These are phyloP conservation scores for Pichia scutulata DNA, from an alignment of 805 yeast species.

Conservation along the genomic window DNA sequence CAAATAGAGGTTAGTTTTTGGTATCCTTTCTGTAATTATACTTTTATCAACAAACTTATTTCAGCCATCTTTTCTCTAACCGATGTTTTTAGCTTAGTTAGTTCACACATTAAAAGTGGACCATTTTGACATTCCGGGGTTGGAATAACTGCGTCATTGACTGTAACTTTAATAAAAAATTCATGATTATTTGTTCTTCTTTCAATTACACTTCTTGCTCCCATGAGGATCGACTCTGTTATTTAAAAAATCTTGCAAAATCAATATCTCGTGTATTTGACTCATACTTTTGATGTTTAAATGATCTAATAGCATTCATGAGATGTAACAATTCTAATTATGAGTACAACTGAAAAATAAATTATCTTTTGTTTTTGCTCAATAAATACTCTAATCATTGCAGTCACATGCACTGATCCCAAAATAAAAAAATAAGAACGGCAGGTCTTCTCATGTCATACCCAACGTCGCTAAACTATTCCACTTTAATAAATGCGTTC, in stretches of 20 bases:
- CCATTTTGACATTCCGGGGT: slow-evolving; percentile 39
- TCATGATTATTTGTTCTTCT: slow-evolving; percentile 26
- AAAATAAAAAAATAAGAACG: slow-evolving; percentile 46
- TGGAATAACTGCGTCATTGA: slow-evolving; percentile 51
- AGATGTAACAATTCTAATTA: slow-evolving; percentile 59
- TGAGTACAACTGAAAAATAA: slow-evolving; percentile 56
- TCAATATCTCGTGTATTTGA: slow-evolving; percentile 32
- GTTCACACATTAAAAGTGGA: slow-evolving; percentile 45
- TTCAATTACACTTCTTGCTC: slow-evolving; percentile 45
- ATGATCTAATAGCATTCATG: slow-evolving; percentile 52
- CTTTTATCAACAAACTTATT: slow-evolving; percentile 31
- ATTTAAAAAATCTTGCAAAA: slow-evolving; percentile 36
- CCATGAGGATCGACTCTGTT: slow-evolving; percentile 49
- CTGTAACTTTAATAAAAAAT: slow-evolving; percentile 36
- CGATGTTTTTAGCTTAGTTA: slow-evolving; percentile 15
- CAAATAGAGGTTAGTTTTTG: slow-evolving; percentile 21
- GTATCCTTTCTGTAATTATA: slow-evolving; percentile 14
- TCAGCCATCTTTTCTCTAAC: slow-evolving; percentile 4
- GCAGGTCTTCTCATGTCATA: slow-evolving; percentile 56
- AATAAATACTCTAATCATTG: slow-evolving; percentile 26
- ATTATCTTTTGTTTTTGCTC: slow-evolving; percentile 21
- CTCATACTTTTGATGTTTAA: slow-evolving; percentile 35
- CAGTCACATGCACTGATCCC: slow-evolving; percentile 55
- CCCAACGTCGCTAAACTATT: slow-evolving; percentile 51
- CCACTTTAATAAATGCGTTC: slow-evolving; percentile 56